Evolutionary conservation across 1,284 basidiomycete genomes (phyloP).

Genomic region (Sphagnurus paluster): DNA sequence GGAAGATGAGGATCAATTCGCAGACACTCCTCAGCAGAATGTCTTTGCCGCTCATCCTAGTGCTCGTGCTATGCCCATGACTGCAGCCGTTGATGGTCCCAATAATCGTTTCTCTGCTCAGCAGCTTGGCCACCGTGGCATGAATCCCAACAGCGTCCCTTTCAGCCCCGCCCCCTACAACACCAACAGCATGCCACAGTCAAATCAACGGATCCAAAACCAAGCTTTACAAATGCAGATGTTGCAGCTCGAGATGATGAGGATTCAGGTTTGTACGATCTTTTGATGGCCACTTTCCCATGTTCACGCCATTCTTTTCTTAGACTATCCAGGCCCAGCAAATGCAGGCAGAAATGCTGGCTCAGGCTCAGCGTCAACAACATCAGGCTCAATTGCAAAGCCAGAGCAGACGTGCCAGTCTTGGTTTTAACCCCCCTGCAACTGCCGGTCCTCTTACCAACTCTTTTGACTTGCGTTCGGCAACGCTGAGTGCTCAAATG

Average conservation of each 20-base stretch:
- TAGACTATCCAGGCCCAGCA: conserved; percentile 49
- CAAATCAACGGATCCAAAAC: conserved; percentile 49
- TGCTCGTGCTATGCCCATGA: conserved; percentile 51
- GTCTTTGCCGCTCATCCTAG: conserved; percentile 36
- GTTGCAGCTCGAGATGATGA: conserved; percentile 78
- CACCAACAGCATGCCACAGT: conserved; percentile 40
- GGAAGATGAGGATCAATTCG: conserved; percentile 59
- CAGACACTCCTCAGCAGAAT: conserved; percentile 53
- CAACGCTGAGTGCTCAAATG: conserved; percentile 50
- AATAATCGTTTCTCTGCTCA: conserved; percentile 66
- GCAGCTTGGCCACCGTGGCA: conserved; percentile 47
- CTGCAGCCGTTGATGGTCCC: conserved; percentile 66
- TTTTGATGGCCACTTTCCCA: conserved; percentile 2
- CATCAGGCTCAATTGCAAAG: conserved; percentile 47
- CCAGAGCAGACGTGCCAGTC: conserved; percentile 44
- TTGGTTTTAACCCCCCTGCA: conserved; percentile 58
- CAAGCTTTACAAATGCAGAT: conserved; percentile 76
- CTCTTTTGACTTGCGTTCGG: conserved; percentile 61
- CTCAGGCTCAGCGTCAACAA: conserved; percentile 60
- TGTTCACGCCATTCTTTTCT: conserved; percentile 17
- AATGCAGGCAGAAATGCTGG: conserved; percentile 51
- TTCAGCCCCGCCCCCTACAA: conserved; percentile 53
- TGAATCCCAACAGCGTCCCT: conserved; percentile 59
- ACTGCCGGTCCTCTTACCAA: conserved; percentile 66
- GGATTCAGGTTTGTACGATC: conserved; percentile 61